Percentiles rank a stretch among this genome's conserved stretches.
These are phyloP conservation scores for Mycena galopus DNA, from an alignment of 768 basidiomycete species.

Conservation along the genomic window DNA sequence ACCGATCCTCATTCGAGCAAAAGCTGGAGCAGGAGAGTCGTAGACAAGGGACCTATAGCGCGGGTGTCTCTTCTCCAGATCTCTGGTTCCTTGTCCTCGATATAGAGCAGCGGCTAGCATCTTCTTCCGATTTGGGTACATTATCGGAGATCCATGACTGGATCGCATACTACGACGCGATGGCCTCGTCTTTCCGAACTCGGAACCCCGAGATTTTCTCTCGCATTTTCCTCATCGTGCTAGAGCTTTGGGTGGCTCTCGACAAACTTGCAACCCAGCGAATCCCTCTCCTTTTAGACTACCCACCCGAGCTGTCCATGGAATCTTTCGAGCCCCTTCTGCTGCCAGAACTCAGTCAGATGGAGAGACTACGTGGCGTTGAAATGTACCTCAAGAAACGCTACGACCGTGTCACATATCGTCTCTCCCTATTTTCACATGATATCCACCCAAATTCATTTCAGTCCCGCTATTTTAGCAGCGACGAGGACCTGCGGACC, in stretches of 20 bases:
- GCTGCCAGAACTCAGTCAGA: conserved; percentile 47
- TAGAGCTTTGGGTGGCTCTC: conserved; percentile 64
- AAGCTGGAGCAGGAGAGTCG: not conserved
- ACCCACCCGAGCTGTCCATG: conserved; percentile 59
- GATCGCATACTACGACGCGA: conserved; percentile 41
- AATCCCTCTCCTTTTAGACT: conserved; percentile 55
- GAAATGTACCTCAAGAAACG: conserved; percentile 50
- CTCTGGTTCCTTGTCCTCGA: conserved; percentile 5
- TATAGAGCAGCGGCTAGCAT: not conserved
- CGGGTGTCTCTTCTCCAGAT: not conserved
- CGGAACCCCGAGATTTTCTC: conserved; percentile 56
- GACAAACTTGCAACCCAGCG: conserved; percentile 52
- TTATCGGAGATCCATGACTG: not conserved
- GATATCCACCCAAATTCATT: conserved; percentile 41
- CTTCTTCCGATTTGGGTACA: not conserved
- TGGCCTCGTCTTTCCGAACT: conserved; percentile 43
- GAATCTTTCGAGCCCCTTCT: conserved; percentile 56
- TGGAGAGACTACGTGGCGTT: conserved; percentile 41
- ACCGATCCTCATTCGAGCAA: not conserved
- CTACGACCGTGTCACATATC: conserved; percentile 28
- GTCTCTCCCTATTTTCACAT: conserved; percentile 51
- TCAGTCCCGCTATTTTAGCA: conserved; percentile 49
- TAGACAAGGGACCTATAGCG: not conserved
- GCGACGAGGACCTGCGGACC: conserved; percentile 36
- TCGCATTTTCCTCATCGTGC: conserved; percentile 57